Conservation (phyloP, 805 yeast species). For the Lipomyces chichibuensis region DNA sequence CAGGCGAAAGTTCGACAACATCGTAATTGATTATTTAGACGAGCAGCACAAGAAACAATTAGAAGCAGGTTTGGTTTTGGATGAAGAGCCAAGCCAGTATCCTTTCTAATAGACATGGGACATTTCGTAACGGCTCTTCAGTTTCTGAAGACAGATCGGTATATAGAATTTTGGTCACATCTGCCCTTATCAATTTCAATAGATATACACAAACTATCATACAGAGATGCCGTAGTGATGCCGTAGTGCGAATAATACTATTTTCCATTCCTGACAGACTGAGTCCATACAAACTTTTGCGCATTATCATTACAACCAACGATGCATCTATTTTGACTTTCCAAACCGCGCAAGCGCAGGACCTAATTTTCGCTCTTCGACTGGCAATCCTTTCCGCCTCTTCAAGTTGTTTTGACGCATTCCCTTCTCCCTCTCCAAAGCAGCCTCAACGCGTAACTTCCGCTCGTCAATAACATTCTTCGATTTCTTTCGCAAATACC, state of each 20-base stretch:
- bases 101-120: slow-evolving; percentile 25
- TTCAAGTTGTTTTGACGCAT: slow-evolving; percentile 58
- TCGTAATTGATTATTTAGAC: slow-evolving; percentile 31
- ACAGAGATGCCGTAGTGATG: neutral
- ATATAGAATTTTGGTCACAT: neutral
- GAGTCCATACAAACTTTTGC: slow-evolving; percentile 1
- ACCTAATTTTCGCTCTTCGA: slow-evolving; percentile 25
- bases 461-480: slow-evolving; percentile 86
- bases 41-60: slow-evolving; percentile 34
- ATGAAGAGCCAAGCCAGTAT: slow-evolving; percentile 25
- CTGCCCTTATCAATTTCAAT: neutral
- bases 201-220: neutral
- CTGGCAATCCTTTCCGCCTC: slow-evolving; percentile 48
- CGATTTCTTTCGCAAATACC: slow-evolving; percentile 78
- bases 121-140: neutral
- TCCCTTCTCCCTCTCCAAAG: slow-evolving; percentile 72
- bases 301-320: neutral
- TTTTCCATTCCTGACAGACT: neutral
- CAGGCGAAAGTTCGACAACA: slow-evolving; percentile 38
- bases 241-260: neutral
- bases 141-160: neutral
- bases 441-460: slow-evolving; percentile 72
- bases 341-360: slow-evolving; percentile 35
- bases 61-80: slow-evolving; percentile 22
- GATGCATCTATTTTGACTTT: neutral